phyloP scores from a whole-genome alignment of 2,329 filamentous ascomycete species.

The Claviceps capensis region DNA sequence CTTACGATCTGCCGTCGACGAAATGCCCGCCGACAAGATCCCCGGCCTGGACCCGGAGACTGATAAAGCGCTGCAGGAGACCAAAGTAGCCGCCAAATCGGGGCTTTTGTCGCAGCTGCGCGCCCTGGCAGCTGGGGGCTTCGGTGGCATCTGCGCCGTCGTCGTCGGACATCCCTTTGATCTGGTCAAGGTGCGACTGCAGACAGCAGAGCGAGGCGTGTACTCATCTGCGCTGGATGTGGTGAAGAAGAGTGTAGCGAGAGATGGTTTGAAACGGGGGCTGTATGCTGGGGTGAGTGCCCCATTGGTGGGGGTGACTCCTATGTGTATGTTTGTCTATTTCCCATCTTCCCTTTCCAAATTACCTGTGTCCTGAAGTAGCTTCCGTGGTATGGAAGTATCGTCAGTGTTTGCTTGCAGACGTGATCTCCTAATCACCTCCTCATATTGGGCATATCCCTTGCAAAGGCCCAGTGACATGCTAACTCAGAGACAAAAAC shows the following conservation, averaged over 20 bases:
- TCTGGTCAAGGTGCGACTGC: conserved; percentile 90
- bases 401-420: too few species aligned
- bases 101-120: conserved; percentile 45
- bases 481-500: neutral
- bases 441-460: too few species aligned
- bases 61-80: conserved; percentile 24
- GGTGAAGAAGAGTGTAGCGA: conserved; percentile 73
- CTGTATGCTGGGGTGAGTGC: conserved; percentile 96
- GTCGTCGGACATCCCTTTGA: conserved; percentile 94
- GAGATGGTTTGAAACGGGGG: conserved; percentile 67
- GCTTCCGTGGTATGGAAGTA: too few species aligned
- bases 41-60: conserved; percentile 29
- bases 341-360: neutral
- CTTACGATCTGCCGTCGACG: conserved; percentile 1
- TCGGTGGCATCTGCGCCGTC: conserved; percentile 87
- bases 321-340: conserved; percentile 69
- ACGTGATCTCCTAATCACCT: too few species aligned
- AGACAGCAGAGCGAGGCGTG: conserved; percentile 88
- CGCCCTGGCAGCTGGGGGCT: conserved; percentile 78
- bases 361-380: too few species aligned
- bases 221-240: conserved; percentile 88
- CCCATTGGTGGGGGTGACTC: conserved; percentile 87
- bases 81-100: conserved; percentile 23
- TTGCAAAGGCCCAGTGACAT: too few species aligned
- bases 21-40: conserved; percentile 23